Base-by-base conservation (phyloP, 192 early-diverging fungal genomes). In the Podila epigama region DNA sequence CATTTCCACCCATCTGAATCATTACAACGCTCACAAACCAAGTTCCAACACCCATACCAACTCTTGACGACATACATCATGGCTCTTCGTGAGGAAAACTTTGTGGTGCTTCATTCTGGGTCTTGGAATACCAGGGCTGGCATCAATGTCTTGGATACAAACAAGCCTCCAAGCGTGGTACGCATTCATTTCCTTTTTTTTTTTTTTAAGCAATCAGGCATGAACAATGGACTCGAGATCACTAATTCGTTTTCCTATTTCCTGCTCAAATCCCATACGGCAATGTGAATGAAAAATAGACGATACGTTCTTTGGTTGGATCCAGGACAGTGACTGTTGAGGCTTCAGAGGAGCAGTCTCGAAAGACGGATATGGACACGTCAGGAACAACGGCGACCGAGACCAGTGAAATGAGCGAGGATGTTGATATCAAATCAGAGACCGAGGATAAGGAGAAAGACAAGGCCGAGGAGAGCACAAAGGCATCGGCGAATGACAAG, bases 41-140 rank as follows among this genome's bases (percentile, higher is more conserved):
- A 41, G 16, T 16, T 16, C 27, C 28, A 29, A 13, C 50, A 52
- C 51, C 51, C 51, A 53, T 22, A 28, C n/a, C 51, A 29, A 53
- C 41, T n/a, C n/a, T n/a, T n/a, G n/a, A n/a, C n/a, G n/a, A n/a
- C n/a, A n/a, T n/a, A n/a, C n/a, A n/a, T n/a, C 41, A 69, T 87
- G 64, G 80, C 84, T 25, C 67, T 89, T 58, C 82, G 81, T 51
- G 95, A 97, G 75, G 90, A 90, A 50, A 93, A 88, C 70, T 92
- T 91, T 75, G 84, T 98, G 28, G 92, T 97, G 16, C 89, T 98
- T 60, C 93, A 97, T 83, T 85, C 92, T 31, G 95, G 97, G 51
- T 91, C 92, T 52, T 85, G 85, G 66, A 82, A 60, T 27, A 92
- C 90, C n/a, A 93, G 90, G 69, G 92, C 92, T 16, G 91, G 93